phyloP scores from a whole-genome alignment of 2,329 filamentous ascomycete genomes.

The Ilyonectria destructans region DNA sequence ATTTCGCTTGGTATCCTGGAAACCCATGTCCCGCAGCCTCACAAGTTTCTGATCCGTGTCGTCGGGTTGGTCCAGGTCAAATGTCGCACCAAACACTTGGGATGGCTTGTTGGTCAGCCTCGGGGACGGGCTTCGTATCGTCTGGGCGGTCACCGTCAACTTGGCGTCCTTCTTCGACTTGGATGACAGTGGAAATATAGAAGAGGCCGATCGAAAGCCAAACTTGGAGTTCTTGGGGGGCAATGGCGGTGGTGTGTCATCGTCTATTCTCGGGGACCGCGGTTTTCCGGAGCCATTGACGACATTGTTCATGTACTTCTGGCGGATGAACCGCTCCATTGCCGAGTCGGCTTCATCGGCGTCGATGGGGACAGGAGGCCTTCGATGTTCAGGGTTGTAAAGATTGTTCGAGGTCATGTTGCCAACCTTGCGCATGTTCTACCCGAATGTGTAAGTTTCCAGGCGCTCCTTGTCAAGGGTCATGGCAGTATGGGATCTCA shows the following conservation, averaged over 20 bases:
- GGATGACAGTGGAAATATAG: conserved; percentile 76
- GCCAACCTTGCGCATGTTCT: conserved; percentile 96
- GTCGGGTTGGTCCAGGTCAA: conserved; percentile 69
- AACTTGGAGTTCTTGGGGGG: conserved; percentile 77
- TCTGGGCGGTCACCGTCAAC: conserved; percentile 48
- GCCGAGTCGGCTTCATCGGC: conserved; percentile 93
- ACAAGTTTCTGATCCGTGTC: conserved; percentile 84
- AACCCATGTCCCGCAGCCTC: conserved; percentile 91
- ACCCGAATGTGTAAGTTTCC: conserved; percentile 39
- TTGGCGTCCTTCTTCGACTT: conserved; percentile 71
- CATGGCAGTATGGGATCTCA: conserved; percentile 61
- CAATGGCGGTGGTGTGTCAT: conserved; percentile 72
- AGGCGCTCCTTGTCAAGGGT: neutral
- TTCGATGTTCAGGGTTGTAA: conserved; percentile 90
- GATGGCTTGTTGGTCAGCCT: conserved; percentile 76
- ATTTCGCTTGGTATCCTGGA: conserved; percentile 87
- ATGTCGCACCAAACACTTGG: conserved; percentile 78
- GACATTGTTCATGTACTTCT: conserved; percentile 85
- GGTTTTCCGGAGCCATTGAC: conserved; percentile 57
- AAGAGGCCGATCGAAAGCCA: conserved; percentile 73
- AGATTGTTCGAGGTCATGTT: conserved; percentile 89
- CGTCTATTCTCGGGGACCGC: conserved; percentile 61
- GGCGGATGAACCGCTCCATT: conserved; percentile 95
- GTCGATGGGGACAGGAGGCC: conserved; percentile 89
- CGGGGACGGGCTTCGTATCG: conserved; percentile 54